A percentile compares a stretch with the other conserved stretches of the same genome.
Evolutionary conservation across 1,284 basidiomycete genomes (phyloP).

Genomic region (Phellinidium pouzarii): DNA sequence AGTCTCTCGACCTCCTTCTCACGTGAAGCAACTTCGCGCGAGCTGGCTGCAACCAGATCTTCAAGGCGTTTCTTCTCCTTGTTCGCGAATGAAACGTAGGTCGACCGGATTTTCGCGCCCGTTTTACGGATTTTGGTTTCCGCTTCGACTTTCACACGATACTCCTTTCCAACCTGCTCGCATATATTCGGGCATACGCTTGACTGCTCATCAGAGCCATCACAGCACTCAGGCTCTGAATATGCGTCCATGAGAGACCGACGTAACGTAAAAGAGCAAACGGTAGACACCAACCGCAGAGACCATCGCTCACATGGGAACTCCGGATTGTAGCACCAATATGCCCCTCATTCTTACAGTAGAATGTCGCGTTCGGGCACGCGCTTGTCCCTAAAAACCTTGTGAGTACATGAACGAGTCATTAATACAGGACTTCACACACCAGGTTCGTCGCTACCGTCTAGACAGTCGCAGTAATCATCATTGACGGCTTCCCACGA

Average conservation of each 20-base stretch:
- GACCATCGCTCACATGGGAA: slow-evolving; percentile 88
- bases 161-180: slow-evolving; percentile 65
- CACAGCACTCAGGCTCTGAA: slow-evolving; percentile 89
- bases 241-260: neutral
- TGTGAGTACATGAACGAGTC: slow-evolving; percentile 6
- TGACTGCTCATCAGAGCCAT: slow-evolving; percentile 88
- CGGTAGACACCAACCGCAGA: slow-evolving; percentile 67
- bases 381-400: slow-evolving; percentile 70
- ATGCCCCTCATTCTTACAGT: slow-evolving; percentile 87
- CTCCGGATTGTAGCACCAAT: slow-evolving; percentile 74
- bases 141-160: slow-evolving; percentile 60
- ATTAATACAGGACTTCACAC: slow-evolving; percentile 8
- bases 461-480: slow-evolving; percentile 91
- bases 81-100: slow-evolving; percentile 81
- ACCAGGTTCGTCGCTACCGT: slow-evolving; percentile 94
- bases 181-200: slow-evolving; percentile 82
- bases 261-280: neutral
- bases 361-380: slow-evolving; percentile 74
- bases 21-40: slow-evolving; percentile 51
- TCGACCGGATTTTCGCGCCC: slow-evolving; percentile 84
- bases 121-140: slow-evolving; percentile 77
- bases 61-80: slow-evolving; percentile 84
- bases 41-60: slow-evolving; percentile 44
- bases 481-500: slow-evolving; percentile 82
- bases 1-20: slow-evolving; percentile 67